These are phyloP conservation scores for Exophiala aquamarina DNA, from an alignment of 2,329 filamentous ascomycete genomes.

Conservation along the genomic window DNA sequence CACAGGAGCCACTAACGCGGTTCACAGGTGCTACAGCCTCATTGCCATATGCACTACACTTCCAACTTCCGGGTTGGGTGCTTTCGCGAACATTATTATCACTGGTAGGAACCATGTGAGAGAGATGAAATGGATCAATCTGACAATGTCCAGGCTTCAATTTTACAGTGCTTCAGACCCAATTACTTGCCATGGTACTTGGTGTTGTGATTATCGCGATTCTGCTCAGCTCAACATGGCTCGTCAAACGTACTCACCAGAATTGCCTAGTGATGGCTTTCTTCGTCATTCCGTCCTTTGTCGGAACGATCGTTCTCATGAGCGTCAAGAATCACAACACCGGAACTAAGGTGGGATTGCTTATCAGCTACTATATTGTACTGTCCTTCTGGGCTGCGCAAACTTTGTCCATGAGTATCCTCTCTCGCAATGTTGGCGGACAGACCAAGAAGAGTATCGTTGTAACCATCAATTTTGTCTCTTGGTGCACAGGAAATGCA, in stretches of 20 bases:
- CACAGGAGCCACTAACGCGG: too few species aligned
- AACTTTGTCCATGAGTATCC: slow-evolving; percentile 65
- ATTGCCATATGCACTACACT: slow-evolving; percentile 72
- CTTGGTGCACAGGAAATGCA: slow-evolving; percentile 68
- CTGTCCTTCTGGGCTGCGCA: slow-evolving; percentile 76
- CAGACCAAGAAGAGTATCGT: slow-evolving; percentile 72
- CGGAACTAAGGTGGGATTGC: slow-evolving; percentile 63
- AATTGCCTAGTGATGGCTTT: slow-evolving; percentile 66
- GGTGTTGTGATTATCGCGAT: slow-evolving; percentile 73
- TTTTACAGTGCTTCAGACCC: slow-evolving; percentile 66
- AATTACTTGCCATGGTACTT: slow-evolving; percentile 72
- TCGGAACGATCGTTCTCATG: slow-evolving; percentile 72
- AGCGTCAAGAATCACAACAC: slow-evolving; percentile 60
- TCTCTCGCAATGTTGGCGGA: slow-evolving; percentile 69
- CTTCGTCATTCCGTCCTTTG: slow-evolving; percentile 68
- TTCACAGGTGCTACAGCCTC: slow-evolving; percentile 52
- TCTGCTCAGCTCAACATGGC: slow-evolving; percentile 64
- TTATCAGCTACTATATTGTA: slow-evolving; percentile 74
- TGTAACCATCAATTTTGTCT: slow-evolving; percentile 68
- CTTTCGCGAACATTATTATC: slow-evolving; percentile 61
- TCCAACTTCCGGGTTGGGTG: slow-evolving; percentile 70
- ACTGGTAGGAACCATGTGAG: not conserved
- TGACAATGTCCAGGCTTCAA: slow-evolving; percentile 61
- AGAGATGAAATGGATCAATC: slow-evolving; percentile 40
- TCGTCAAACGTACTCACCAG: slow-evolving; percentile 68